Conservation (phyloP, 2,329 filamentous ascomycete genomes). For the Diplocarpon mali region DNA sequence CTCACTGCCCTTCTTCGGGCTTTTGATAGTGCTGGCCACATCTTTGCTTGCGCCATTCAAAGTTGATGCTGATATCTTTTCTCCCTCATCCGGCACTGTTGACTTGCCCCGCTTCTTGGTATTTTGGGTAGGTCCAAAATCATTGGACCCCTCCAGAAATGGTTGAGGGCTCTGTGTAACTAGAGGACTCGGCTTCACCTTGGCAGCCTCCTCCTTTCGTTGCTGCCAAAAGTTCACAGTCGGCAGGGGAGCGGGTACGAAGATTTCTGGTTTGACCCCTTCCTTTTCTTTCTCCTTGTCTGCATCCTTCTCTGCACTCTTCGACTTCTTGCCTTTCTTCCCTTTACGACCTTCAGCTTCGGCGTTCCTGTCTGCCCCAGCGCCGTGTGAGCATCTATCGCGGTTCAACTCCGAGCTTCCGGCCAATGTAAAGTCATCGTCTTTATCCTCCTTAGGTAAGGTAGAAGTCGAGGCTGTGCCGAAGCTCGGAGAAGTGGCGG, state of each 20-base stretch:
- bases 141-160: slow-evolving; percentile 17
- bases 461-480: slow-evolving; percentile 39
- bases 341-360: slow-evolving; percentile 23
- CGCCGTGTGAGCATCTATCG: slow-evolving; percentile 53
- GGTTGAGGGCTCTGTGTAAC: slow-evolving; percentile 9
- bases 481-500: slow-evolving; percentile 42
- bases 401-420: slow-evolving; percentile 57
- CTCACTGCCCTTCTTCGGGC: slow-evolving; percentile 33
- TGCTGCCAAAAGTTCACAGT: slow-evolving; percentile 82
- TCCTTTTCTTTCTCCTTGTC: slow-evolving; percentile 50
- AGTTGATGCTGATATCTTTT: slow-evolving; percentile 25
- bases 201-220: slow-evolving; percentile 54
- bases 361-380: slow-evolving; percentile 55
- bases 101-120: slow-evolving; percentile 32
- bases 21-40: slow-evolving; percentile 26
- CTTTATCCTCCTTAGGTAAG: slow-evolving; percentile 32
- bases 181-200: slow-evolving; percentile 29
- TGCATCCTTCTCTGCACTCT: slow-evolving; percentile 30
- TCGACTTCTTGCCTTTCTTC: slow-evolving; percentile 26
- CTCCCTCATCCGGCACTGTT: slow-evolving; percentile 28
- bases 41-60: slow-evolving; percentile 26
- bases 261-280: slow-evolving; percentile 42
- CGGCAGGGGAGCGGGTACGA: slow-evolving; percentile 74
- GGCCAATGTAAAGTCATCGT: slow-evolving; percentile 49
- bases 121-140: slow-evolving; percentile 13